phyloP scores from a whole-genome alignment of 306 rosid species.

The Malus sieversii region DNA sequence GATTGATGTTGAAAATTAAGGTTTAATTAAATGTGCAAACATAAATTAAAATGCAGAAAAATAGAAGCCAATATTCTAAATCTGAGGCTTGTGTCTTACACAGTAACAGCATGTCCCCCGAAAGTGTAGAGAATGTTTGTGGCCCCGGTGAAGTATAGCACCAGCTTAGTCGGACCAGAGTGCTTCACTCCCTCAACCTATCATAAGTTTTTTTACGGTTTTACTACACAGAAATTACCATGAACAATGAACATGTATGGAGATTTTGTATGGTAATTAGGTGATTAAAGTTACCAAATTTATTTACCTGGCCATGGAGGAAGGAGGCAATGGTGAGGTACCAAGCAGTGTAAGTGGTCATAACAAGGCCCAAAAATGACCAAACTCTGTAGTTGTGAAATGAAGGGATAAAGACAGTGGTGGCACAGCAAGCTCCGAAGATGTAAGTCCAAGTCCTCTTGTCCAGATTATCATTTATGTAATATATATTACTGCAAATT shows the following conservation, averaged over 20 bases:
- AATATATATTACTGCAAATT: conserved; percentile 78
- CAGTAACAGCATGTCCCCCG: conserved; percentile 99
- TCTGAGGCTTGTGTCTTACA: conserved; percentile 53
- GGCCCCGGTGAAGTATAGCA: conserved; percentile 95
- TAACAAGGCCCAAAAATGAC: conserved; percentile 89
- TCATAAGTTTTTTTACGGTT: not conserved
- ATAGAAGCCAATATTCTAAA: not conserved
- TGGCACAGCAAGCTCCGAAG: conserved; percentile 98
- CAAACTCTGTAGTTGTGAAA: conserved; percentile 94
- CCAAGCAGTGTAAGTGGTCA: conserved; percentile 99
- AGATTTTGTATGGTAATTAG: not conserved
- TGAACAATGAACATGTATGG: not conserved
- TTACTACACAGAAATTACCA: not conserved
- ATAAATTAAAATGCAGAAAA: not conserved
- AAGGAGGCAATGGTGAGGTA: conserved; percentile 82
- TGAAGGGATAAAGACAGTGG: conserved; percentile 96
- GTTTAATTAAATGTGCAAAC: not conserved
- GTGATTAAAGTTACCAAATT: not conserved
- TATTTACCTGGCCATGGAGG: conserved; percentile 79
- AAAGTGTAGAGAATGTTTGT: conserved; percentile 99
- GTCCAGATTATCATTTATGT: conserved; percentile 93
- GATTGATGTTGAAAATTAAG: not conserved
- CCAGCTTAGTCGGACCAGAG: conserved; percentile 84
- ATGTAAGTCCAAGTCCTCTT: conserved; percentile 99
- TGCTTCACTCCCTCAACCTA: conserved; percentile 91